Evolutionary conservation across 2,329 filamentous ascomycete genomes (phyloP).

Genomic region (Didymella sp.): DNA sequence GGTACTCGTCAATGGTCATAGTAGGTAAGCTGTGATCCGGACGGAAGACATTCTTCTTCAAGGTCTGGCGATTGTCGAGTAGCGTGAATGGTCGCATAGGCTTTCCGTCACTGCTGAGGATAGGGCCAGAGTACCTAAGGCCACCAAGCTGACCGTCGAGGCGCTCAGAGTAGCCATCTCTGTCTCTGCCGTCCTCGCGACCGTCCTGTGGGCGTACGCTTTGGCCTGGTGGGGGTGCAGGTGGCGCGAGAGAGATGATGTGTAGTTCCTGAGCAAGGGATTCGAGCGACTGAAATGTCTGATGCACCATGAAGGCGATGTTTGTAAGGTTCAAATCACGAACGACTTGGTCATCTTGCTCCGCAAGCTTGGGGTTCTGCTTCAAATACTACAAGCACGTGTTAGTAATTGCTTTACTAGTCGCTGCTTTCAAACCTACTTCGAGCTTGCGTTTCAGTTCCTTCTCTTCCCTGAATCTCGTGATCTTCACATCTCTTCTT

Average conservation of each 20-base stretch:
- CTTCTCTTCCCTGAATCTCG: slow-evolving; percentile 84
- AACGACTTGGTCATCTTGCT: slow-evolving; percentile 84
- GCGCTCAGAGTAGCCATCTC: slow-evolving; percentile 71
- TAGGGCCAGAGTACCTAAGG: slow-evolving; percentile 66
- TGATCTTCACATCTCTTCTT: slow-evolving; percentile 83
- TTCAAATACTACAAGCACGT: slow-evolving; percentile 59
- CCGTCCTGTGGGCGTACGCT: slow-evolving; percentile 51
- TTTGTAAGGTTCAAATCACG: slow-evolving; percentile 80
- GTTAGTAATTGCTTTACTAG: slow-evolving; percentile 6
- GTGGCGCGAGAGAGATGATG: slow-evolving; percentile 77
- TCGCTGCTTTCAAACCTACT: slow-evolving; percentile 49
- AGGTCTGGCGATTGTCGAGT: slow-evolving; percentile 74
- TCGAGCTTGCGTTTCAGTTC: slow-evolving; percentile 83
- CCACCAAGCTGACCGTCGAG: slow-evolving; percentile 65
- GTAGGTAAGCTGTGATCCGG: slow-evolving; percentile 93
- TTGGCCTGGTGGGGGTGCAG: slow-evolving; percentile 54
- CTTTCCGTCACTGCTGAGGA: slow-evolving; percentile 80
- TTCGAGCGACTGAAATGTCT: slow-evolving; percentile 87
- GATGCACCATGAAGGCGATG: slow-evolving; percentile 74
- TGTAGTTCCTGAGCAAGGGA: slow-evolving; percentile 83
- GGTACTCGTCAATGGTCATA: slow-evolving; percentile 97
- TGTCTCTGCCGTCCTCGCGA: slow-evolving; percentile 55
- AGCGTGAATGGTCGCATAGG: slow-evolving; percentile 92
- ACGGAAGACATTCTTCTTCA: slow-evolving; percentile 83
- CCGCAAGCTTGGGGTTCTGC: slow-evolving; percentile 65